Base-by-base conservation (phyloP, 2,329 filamentous ascomycete species). In the Aspergillus texensis region DNA sequence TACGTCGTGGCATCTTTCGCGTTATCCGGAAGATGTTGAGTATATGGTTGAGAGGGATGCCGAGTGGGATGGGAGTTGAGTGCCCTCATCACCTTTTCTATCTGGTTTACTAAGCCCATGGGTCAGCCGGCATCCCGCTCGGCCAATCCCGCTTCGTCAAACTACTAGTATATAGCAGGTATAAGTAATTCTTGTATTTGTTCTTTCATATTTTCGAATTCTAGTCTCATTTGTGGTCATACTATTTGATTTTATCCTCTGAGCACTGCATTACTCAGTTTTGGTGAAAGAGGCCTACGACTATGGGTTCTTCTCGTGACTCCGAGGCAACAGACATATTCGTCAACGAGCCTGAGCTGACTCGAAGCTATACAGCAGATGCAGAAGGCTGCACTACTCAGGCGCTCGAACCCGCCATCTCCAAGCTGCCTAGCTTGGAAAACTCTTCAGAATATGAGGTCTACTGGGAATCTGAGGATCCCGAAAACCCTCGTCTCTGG, bases 401-500 rank as follows among this genome's bases (percentile, higher is more conserved):
- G 9, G 58, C 24, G 5, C 24, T 48, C 5, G 48, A 55, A 28
- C 48, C 39, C 14, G 8, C 50, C 1, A 21, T 60, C 24, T 60
- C 61, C 10, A 50, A 57, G 28, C 19, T 57, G 34, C 48, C 61
- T 45, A 58, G 52, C 8, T 21, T 32, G 30, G 14, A 21, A 34
- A 48, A 52, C 43, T 26, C 41, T 41, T 64, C 64, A 5, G 58
- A 64, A 41, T 67, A 56, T 26, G 67, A 70, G 56, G 57, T 70
- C 26, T 63, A 48, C 32, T 69, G 63, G 65, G 34, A 61, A 2
- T 4, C 32, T 3, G 41, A 61, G 12, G 67, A 70, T n/a, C 28
- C 55, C 21, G 57, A 67, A n/a, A 66, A 69, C 46, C 67, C 68
- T 8, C 64, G 55, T 12, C 14, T 58, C 1, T 70, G 68, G 68